These are phyloP conservation scores for Mytilinidion resinicola DNA, from an alignment of 495 filamentous ascomycete species.

Conservation along the genomic window DNA sequence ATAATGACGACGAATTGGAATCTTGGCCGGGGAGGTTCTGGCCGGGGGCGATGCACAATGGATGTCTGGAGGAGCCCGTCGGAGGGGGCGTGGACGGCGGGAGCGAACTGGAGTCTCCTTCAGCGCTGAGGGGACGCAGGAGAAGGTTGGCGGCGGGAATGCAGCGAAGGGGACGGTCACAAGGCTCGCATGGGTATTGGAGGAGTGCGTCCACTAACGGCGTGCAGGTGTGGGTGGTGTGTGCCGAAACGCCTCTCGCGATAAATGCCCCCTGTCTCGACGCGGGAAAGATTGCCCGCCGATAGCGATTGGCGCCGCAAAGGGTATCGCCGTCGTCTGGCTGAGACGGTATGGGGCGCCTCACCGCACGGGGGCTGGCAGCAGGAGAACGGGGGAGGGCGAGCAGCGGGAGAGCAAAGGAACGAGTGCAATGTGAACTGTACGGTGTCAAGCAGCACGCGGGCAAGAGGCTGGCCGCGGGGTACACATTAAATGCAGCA, in stretches of 20 bases:
- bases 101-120: background rate
- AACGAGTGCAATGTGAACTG: too few species aligned
- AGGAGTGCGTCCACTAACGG: background rate
- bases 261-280: background rate
- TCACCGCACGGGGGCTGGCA: too few species aligned
- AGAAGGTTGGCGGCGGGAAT: background rate
- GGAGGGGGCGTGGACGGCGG: background rate
- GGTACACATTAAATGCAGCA: background rate
- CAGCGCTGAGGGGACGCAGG: background rate
- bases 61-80: too few species aligned
- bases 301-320: too few species aligned
- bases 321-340: too few species aligned
- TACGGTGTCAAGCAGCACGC: background rate
- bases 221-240: background rate
- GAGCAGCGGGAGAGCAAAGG: too few species aligned
- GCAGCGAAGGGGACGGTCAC: constrained; percentile 8
- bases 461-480: background rate
- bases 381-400: too few species aligned
- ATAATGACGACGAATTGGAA: background rate
- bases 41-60: background rate
- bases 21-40: background rate
- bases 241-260: constrained; percentile 3
- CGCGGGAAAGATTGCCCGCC: background rate
- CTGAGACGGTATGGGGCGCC: too few species aligned
- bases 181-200: constrained; percentile 9